Percentiles rank a stretch among this genome's conserved stretches.
These are phyloP conservation scores for Phytophthora capsici DNA, from an alignment of 352 stramenopile genomes.

Conservation along the genomic window DNA sequence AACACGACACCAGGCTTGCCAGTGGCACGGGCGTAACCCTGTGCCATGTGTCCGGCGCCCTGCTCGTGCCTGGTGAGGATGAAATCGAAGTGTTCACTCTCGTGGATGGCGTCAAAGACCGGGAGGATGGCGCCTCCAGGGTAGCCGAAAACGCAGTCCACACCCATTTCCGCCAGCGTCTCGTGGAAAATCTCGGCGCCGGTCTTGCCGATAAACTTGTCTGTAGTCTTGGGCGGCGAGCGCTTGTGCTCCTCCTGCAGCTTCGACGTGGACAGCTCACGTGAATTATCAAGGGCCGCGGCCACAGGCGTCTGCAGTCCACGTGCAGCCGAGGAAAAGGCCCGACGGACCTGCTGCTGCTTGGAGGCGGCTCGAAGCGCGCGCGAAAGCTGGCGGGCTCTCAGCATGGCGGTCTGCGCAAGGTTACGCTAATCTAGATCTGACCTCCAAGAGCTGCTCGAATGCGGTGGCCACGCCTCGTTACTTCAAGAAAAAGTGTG, in stretches of 20 bases:
- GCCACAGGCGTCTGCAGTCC: constrained; percentile 21
- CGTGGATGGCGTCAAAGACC: constrained; percentile 95
- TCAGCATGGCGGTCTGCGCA: constrained; percentile 40
- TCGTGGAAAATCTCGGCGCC: constrained; percentile 95
- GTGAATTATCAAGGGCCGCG: constrained; percentile 14
- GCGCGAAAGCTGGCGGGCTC: constrained; percentile 52
- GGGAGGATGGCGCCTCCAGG: constrained; percentile 94
- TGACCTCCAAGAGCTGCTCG: constrained; percentile 13
- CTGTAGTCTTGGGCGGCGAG: constrained; percentile 58
- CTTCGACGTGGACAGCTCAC: constrained; percentile 49
- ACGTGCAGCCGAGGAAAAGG: constrained; percentile 34
- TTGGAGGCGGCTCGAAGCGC: constrained; percentile 42
- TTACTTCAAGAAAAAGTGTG: no score
- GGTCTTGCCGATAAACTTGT: constrained; percentile 92
- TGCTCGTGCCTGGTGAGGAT: constrained; percentile 85
- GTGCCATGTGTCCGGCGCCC: constrained; percentile 86
- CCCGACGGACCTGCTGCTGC: constrained; percentile 28
- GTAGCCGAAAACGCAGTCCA: constrained; percentile 94
- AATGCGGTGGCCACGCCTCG: neutral
- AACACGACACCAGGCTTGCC: constrained; percentile 93
- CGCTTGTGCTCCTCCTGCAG: constrained; percentile 43
- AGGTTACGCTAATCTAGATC: constrained; percentile 32
- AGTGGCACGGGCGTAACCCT: constrained; percentile 84
- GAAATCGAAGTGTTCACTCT: constrained; percentile 85
- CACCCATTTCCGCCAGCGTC: constrained; percentile 91